Conservation (phyloP, 179 eudicot genomes). For the Pouteria campechiana region DNA sequence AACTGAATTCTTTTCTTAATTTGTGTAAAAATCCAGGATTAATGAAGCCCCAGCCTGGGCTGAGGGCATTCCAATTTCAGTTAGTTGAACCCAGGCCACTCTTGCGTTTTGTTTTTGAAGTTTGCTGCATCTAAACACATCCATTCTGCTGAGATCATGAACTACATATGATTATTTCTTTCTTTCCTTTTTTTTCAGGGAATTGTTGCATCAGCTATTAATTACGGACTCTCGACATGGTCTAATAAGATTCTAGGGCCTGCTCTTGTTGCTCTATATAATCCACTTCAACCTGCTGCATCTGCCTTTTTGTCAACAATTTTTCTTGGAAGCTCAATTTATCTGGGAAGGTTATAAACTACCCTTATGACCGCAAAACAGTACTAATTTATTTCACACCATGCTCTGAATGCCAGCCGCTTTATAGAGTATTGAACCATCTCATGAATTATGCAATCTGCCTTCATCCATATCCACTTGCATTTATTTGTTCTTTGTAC, state of each 20-base stretch:
- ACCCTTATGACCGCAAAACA: background rate
- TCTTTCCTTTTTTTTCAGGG: slow-evolving; percentile 39
- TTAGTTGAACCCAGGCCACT: too few relatives aligned
- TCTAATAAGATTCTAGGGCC: slow-evolving; percentile 91
- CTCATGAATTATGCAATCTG: background rate
- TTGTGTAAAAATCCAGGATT: too few relatives aligned
- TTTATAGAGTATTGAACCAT: background rate
- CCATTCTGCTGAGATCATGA: too few relatives aligned
- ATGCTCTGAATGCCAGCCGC: background rate
- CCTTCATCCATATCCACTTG: too few relatives aligned
- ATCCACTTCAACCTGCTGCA: slow-evolving; percentile 96
- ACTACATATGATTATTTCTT: background rate
- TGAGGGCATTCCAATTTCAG: too few relatives aligned
- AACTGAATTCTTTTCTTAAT: too few relatives aligned
- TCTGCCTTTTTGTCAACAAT: slow-evolving; percentile 74
- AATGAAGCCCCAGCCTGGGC: too few relatives aligned
- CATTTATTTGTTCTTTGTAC: too few relatives aligned
- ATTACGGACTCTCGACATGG: slow-evolving; percentile 92
- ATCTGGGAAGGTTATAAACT: slow-evolving; percentile 73
- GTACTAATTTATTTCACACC: background rate
- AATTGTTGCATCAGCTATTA: slow-evolving; percentile 80
- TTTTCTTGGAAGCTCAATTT: slow-evolving; percentile 92
- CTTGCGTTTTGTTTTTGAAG: too few relatives aligned
- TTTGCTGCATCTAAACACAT: too few relatives aligned
- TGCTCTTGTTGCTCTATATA: slow-evolving; percentile 86